Percentiles rank a stretch among this genome's conserved stretches.
Conservation (phyloP, 164 flowering plant species). For the Litsea cubeba region DNA sequence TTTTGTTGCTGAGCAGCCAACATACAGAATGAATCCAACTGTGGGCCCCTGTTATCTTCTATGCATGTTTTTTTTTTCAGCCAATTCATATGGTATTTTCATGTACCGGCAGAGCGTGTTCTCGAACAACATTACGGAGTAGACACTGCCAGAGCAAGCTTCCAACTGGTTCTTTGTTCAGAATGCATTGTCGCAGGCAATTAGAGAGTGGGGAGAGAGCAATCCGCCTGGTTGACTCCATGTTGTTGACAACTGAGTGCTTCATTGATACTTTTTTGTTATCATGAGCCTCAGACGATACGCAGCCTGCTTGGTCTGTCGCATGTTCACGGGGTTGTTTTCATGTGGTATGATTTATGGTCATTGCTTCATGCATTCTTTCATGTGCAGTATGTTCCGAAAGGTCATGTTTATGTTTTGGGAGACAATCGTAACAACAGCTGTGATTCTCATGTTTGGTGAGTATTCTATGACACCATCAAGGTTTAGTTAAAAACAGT, state of each 20-base stretch:
- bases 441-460: slow-evolving; percentile 55
- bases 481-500: not conserved
- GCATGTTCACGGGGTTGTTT: not conserved
- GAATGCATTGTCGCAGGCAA: not conserved
- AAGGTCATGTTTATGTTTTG: slow-evolving; percentile 47
- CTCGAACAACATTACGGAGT: slow-evolving; percentile 39
- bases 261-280: slow-evolving; percentile 6
- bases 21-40: slow-evolving; percentile 25
- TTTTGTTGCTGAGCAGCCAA: slow-evolving; percentile 32
- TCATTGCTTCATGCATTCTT: not conserved
- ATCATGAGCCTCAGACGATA: slow-evolving; percentile 31
- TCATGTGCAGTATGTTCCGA: slow-evolving; percentile 42
- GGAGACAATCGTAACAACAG: slow-evolving; percentile 63
- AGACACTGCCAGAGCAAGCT: slow-evolving; percentile 18
- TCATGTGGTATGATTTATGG: not conserved
- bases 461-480: slow-evolving; percentile 1
- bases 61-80: slow-evolving; percentile 6
- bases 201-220: not conserved
- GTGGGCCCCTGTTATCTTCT: slow-evolving; percentile 19
- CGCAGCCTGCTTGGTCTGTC: slow-evolving; percentile 24
- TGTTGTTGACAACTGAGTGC: slow-evolving; percentile 42
- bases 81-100: not conserved
- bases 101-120: slow-evolving; percentile 22
- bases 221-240: slow-evolving; percentile 26
- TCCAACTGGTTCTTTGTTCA: not conserved